Conservation (phyloP, 1,284 basidiomycete genomes). For the Malassezia equina region DNA sequence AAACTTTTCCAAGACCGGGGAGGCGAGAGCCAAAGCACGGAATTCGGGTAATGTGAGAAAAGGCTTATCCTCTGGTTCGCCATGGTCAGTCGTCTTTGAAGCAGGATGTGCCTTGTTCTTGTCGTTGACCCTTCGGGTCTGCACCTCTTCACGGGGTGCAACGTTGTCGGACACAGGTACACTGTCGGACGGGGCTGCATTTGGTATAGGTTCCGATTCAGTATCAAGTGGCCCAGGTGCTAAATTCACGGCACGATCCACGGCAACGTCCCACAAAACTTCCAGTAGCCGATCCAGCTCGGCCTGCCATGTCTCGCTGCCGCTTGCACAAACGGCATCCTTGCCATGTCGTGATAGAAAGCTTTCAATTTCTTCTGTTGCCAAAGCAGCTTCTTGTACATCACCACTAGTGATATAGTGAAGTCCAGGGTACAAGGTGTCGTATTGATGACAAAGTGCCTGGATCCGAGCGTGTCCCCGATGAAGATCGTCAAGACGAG, state of each 20-base stretch:
- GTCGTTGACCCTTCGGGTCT: no score
- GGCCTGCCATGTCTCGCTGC: slow-evolving; percentile 25
- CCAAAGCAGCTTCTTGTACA: slow-evolving; percentile 52
- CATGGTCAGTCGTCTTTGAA: background rate
- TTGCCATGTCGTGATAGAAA: slow-evolving; percentile 14
- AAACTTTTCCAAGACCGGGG: slow-evolving; percentile 39
- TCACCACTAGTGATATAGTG: slow-evolving; percentile 43
- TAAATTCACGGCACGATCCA: slow-evolving; percentile 35
- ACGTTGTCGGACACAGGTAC: no score
- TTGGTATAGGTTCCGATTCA: background rate
- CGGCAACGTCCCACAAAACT: slow-evolving; percentile 40
- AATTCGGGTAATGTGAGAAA: slow-evolving; percentile 42
- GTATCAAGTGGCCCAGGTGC: background rate
- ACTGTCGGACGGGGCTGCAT: background rate
- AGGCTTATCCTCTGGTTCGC: slow-evolving; percentile 20
- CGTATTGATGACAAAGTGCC: slow-evolving; percentile 33
- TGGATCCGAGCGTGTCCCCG: slow-evolving; percentile 7
- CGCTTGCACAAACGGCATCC: slow-evolving; percentile 12
- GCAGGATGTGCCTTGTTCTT: background rate
- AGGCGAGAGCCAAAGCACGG: slow-evolving; percentile 40
- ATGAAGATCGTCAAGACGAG: background rate
- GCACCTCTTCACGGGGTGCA: no score
- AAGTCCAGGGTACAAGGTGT: slow-evolving; percentile 35
- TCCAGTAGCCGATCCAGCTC: slow-evolving; percentile 38
- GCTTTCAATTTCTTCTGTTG: slow-evolving; percentile 26